Evolutionary conservation across 1,139 yeast species (phyloP), one percentile per base, ranked within the genome.

Genomic region (Scheffersomyces titani): DNA sequence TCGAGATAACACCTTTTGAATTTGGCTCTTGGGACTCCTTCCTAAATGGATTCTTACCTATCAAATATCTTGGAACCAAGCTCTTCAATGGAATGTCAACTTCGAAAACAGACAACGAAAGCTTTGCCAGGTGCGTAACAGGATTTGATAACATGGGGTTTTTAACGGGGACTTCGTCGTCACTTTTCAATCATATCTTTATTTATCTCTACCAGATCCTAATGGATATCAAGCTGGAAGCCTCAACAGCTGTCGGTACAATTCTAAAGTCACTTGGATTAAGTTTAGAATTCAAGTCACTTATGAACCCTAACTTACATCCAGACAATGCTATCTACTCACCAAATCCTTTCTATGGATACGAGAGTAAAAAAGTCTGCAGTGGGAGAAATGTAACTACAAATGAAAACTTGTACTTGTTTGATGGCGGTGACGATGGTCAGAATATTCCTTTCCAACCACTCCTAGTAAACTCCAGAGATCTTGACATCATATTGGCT

Each of bases 131-230:
- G 7, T 90, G 96, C 68, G 72, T 78, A 40, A 69, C 73, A 2
- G 89, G 88, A 0, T 87, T 81, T 65, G 97, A 90, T 67, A 88
- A 87, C 64, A 80, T 84, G n/a, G 93, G 91, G 0, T 90, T 87
- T 64, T 69, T 90, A 6, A 79, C 88, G 2, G 96, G 89, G 0
- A 84, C 93, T 0, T 88, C 96, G 0, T 87, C 96, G 0, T 84
- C 91, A 0, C 68, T 89, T 22, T 90, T 88, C 74, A 87, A 87
- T 65, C 83, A 80, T 57, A 80, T 84, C 0, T 74, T 86, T 54
- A 65, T 80, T 6, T 76, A 77, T 54, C 66, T 85, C 1, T 84
- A 85, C 77, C 71, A 79, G 56, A 56, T 75, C 47, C 71, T 82
- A 13, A 67, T 80, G 2, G 67, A 73, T 45, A 67, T 80, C 1